Evolutionary conservation across 768 basidiomycete genomes (phyloP).

Genomic region (Neoboletus subvelutipes): DNA sequence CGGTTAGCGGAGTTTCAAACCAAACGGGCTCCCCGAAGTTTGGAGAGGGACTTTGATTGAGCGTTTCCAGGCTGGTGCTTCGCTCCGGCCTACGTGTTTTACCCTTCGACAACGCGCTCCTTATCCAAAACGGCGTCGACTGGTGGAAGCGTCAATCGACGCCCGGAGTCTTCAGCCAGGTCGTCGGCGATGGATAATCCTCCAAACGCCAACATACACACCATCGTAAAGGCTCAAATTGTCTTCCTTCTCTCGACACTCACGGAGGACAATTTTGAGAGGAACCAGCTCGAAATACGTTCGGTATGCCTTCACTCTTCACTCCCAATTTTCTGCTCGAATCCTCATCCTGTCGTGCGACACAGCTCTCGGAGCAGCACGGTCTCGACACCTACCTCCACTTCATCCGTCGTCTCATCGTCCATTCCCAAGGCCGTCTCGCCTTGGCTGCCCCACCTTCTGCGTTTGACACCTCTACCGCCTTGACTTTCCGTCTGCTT

Average conservation of each 20-base stretch:
- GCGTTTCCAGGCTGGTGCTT: slow-evolving; percentile 32
- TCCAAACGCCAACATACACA: slow-evolving; percentile 82
- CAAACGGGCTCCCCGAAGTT: slow-evolving; percentile 12
- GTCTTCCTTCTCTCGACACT: slow-evolving; percentile 95
- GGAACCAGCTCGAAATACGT: slow-evolving; percentile 92
- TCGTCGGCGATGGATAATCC: slow-evolving; percentile 83
- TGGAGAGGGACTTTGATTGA: slow-evolving; percentile 21
- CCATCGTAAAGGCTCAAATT: slow-evolving; percentile 95
- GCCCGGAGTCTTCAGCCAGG: slow-evolving; percentile 76
- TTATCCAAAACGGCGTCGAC: slow-evolving; percentile 64
- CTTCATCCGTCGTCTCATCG: slow-evolving; percentile 94
- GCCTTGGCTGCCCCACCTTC: slow-evolving; percentile 57
- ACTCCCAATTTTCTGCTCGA: slow-evolving; percentile 5
- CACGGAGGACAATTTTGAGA: slow-evolving; percentile 95
- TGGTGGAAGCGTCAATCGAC: slow-evolving; percentile 65
- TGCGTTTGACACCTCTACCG: slow-evolving; percentile 70
- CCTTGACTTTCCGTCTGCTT: slow-evolving; percentile 80
- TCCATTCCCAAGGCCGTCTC: slow-evolving; percentile 77
- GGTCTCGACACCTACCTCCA: slow-evolving; percentile 96
- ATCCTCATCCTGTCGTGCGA: slow-evolving; percentile 18
- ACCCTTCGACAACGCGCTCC: slow-evolving; percentile 31
- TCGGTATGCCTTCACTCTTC: slow-evolving; percentile 59
- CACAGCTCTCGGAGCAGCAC: slow-evolving; percentile 93
- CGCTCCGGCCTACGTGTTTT: slow-evolving; percentile 34
- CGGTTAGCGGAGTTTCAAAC: slow-evolving; percentile 23